A percentile compares a stretch with the other conserved stretches of the same genome.
These are phyloP conservation scores for Fusarium musae DNA, from an alignment of 2,329 filamentous ascomycete genomes.

Conservation along the genomic window DNA sequence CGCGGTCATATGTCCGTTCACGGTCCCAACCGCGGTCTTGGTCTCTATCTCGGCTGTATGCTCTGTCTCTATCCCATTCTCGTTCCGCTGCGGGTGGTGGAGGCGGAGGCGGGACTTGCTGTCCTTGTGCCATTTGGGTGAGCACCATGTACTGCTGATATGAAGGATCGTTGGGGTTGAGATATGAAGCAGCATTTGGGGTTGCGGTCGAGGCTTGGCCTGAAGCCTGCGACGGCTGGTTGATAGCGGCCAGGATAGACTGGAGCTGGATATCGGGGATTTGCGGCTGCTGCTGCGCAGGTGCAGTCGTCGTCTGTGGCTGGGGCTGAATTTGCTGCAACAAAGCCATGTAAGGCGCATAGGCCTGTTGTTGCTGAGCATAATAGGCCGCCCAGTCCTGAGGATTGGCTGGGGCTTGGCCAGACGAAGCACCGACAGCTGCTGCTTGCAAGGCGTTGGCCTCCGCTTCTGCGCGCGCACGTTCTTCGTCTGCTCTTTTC, in stretches of 20 bases:
- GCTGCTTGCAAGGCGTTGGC: conserved; percentile 46
- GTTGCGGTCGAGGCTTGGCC: conserved; percentile 36
- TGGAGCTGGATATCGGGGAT: conserved; percentile 55
- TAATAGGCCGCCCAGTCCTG: conserved; percentile 55
- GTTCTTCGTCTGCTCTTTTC: conserved; percentile 53
- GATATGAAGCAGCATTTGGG: conserved; percentile 38
- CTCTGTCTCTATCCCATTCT: conserved; percentile 43
- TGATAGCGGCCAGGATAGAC: conserved; percentile 57
- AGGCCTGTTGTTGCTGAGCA: conserved; percentile 55
- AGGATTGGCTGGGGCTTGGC: conserved; percentile 43
- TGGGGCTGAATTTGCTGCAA: conserved; percentile 52
- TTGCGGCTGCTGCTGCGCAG: conserved; percentile 41
- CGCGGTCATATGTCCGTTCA: conserved; percentile 49
- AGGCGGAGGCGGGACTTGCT: conserved; percentile 42
- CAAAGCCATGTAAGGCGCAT: conserved; percentile 56
- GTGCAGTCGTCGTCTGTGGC: conserved; percentile 10
- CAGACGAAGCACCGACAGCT: conserved; percentile 25
- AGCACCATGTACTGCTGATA: conserved; percentile 56
- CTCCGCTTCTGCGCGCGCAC: conserved; percentile 49
- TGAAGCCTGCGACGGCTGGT: conserved; percentile 48
- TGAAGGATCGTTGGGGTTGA: conserved; percentile 53
- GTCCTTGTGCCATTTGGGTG: conserved; percentile 51
- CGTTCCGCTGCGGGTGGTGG: conserved; percentile 47
- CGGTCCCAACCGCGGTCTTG: conserved; percentile 42
- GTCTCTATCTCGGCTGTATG: conserved; percentile 45